These are phyloP conservation scores for Millerago galiae DNA, from an alignment of 805 yeast genomes.

Conservation along the genomic window DNA sequence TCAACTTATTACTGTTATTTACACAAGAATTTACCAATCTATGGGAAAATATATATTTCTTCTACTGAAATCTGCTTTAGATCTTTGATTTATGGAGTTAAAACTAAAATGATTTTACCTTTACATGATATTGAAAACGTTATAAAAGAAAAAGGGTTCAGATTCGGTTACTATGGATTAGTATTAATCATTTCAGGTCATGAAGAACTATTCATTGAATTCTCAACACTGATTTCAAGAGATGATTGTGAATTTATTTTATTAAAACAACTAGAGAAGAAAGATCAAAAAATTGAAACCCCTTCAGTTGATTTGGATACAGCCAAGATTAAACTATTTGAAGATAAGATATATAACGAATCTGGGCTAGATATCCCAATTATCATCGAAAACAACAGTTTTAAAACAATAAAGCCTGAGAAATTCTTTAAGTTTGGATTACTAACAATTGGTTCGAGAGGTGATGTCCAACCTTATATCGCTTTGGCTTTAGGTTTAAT, in stretches of 20 bases:
- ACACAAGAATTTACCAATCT: slow-evolving; percentile 65
- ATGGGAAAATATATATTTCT: slow-evolving; percentile 79
- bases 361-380: slow-evolving; percentile 64
- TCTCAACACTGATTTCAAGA: slow-evolving; percentile 53
- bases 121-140: slow-evolving; percentile 64
- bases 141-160: slow-evolving; percentile 58
- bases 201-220: slow-evolving; percentile 74
- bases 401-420: slow-evolving; percentile 47
- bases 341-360: slow-evolving; percentile 53
- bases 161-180: slow-evolving; percentile 66
- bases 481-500: slow-evolving; percentile 77
- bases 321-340: slow-evolving; percentile 61
- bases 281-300: slow-evolving; percentile 9
- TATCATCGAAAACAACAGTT: slow-evolving; percentile 60
- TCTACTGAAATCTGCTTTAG: slow-evolving; percentile 67
- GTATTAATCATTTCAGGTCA: slow-evolving; percentile 65
- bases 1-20: slow-evolving; percentile 69
- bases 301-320: slow-evolving; percentile 32
- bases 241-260: slow-evolving; percentile 65
- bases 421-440: slow-evolving; percentile 55
- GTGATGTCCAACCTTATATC: slow-evolving; percentile 95
- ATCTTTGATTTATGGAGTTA: slow-evolving; percentile 69
- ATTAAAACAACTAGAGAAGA: slow-evolving; percentile 29
- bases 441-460: slow-evolving; percentile 89
- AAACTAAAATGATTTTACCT: slow-evolving; percentile 80